These are phyloP conservation scores for Deuterostichococcus epilithicus DNA, from an alignment of 139 green algal genomes.

Conservation along the genomic window DNA sequence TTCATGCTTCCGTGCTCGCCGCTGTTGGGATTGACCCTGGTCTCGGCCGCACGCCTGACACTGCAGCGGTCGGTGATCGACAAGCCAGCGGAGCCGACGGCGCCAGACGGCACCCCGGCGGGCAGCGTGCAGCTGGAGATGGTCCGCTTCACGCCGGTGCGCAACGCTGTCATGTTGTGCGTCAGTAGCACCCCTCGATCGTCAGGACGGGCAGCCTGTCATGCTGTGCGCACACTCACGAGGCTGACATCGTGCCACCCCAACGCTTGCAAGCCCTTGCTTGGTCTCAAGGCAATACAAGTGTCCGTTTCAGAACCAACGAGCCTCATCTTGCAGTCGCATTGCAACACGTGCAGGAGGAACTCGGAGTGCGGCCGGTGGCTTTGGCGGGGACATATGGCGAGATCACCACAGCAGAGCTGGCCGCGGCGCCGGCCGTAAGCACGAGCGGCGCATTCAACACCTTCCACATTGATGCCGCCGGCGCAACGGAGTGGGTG, in stretches of 20 bases:
- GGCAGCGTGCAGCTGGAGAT: conserved; percentile 44
- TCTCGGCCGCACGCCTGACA: too few species aligned
- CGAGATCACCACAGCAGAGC: conserved; percentile 11
- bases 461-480: conserved; percentile 40
- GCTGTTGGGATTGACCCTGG: too few species aligned
- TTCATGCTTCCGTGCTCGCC: too few species aligned
- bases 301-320: too few species aligned
- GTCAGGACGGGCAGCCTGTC: too few species aligned
- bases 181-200: too few species aligned
- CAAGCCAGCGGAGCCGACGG: background rate
- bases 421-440: conserved; percentile 44
- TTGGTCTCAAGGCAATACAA: too few species aligned
- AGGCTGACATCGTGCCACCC: too few species aligned
- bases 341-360: conserved; percentile 35
- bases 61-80: conserved; percentile 13
- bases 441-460: conserved; percentile 53
- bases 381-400: conserved; percentile 35
- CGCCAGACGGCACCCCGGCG: conserved; percentile 21
- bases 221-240: too few species aligned
- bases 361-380: conserved; percentile 57
- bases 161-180: too few species aligned
- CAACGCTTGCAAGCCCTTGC: too few species aligned
- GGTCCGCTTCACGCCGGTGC: background rate
- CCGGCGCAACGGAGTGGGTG: conserved; percentile 34
- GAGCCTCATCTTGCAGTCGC: too few species aligned